A percentile compares a stretch with the other conserved stretches of the same genome.
Conservation (phyloP, 768 basidiomycete species). For the Trametes gibbosa region DNA sequence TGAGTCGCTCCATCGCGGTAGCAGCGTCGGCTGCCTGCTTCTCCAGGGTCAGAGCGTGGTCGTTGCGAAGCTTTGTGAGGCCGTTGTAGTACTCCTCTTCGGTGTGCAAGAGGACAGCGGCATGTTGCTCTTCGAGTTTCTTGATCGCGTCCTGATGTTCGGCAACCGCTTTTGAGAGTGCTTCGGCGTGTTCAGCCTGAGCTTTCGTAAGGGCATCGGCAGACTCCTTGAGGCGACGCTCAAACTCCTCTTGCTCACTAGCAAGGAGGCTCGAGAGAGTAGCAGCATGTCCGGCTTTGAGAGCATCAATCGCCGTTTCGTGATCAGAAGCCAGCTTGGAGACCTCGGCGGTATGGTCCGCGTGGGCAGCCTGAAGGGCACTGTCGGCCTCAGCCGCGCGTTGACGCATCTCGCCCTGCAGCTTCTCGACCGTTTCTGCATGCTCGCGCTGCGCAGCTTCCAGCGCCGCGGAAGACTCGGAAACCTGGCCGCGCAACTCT, state of each 20-base stretch:
- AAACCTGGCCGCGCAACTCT: constrained; percentile 30
- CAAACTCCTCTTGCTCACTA: constrained; percentile 52
- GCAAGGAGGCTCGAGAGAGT: constrained; percentile 48
- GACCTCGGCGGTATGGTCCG: constrained; percentile 54
- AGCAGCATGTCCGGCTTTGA: constrained; percentile 58
- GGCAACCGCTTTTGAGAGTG: constrained; percentile 43
- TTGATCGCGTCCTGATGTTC: constrained; percentile 59
- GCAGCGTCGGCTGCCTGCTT: constrained; percentile 58
- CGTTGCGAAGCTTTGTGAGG: constrained; percentile 69
- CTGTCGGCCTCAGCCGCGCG: constrained; percentile 55
- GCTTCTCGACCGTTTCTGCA: constrained; percentile 55
- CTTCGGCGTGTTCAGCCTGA: constrained; percentile 52
- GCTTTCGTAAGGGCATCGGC: constrained; percentile 46
- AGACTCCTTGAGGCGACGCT: constrained; percentile 50
- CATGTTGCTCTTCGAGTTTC: constrained; percentile 58
- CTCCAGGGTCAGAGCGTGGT: constrained; percentile 66
- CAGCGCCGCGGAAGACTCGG: constrained; percentile 28
- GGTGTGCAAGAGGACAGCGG: constrained; percentile 58
- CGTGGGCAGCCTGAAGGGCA: constrained; percentile 45
- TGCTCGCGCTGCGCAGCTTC: constrained; percentile 51
- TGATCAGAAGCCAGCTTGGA: constrained; percentile 51
- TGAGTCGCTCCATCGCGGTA: constrained; percentile 64
- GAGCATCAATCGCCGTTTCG: constrained; percentile 48
- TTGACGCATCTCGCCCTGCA: constrained; percentile 45
- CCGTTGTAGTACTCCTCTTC: constrained; percentile 84